Conservation (phyloP, 352 stramenopile species). For the Chrysophaeum taylorii region DNA sequence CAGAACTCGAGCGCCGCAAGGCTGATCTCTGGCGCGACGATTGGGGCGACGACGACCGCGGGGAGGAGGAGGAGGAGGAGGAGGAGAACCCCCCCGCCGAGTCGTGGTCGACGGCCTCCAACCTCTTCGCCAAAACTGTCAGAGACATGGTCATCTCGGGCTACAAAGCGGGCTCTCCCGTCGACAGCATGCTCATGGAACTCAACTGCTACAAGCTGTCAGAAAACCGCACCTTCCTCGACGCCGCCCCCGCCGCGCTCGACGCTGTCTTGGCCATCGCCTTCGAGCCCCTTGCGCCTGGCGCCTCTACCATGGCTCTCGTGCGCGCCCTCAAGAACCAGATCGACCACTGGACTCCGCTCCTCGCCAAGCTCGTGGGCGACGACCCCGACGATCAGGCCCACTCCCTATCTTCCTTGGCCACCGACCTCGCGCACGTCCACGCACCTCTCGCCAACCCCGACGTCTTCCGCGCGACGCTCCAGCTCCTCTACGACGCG, state of each 20-base stretch:
- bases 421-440: conserved; percentile 71
- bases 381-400: conserved; percentile 40
- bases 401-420: conserved; percentile 57
- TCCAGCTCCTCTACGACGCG: conserved; percentile 81
- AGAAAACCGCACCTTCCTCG: conserved; percentile 9
- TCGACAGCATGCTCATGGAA: conserved; percentile 8
- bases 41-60: background rate
- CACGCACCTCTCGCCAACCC: conserved; percentile 77
- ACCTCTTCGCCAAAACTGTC: background rate
- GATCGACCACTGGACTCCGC: conserved; percentile 70
- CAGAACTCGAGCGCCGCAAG: background rate
- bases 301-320: conserved; percentile 40
- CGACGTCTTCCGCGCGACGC: conserved; percentile 72
- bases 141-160: conserved; percentile 3
- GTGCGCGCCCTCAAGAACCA: conserved; percentile 63
- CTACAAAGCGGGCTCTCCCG: background rate
- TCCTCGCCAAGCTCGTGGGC: conserved; percentile 68
- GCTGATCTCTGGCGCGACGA: background rate
- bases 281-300: background rate
- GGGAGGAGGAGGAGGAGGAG: background rate
- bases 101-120: too few relatives aligned
- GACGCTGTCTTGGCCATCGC: background rate
- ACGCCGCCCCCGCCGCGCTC: background rate
- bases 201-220: conserved; percentile 14
- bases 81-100: too few relatives aligned